Conservation (phyloP, 2,329 filamentous ascomycete species). For the Zasmidium cellare region DNA sequence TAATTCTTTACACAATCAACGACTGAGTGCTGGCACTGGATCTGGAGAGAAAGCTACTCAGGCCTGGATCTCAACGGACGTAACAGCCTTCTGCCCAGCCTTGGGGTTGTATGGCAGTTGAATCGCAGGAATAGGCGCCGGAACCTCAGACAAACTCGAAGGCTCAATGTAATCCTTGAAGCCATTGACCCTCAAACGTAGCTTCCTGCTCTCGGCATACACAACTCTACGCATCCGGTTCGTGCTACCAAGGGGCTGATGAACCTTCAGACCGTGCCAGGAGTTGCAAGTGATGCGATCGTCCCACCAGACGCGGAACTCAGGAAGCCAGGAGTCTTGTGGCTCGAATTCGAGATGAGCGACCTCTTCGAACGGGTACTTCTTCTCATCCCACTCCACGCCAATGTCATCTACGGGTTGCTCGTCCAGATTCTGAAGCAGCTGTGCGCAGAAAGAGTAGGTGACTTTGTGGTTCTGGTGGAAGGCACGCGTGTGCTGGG, state of each 20-base stretch:
- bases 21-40: too few relatives aligned
- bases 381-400: constrained; percentile 34
- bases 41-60: too few relatives aligned
- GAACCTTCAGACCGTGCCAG: constrained; percentile 42
- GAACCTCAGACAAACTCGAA: constrained; percentile 38
- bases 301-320: constrained; percentile 43
- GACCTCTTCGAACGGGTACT: constrained; percentile 35
- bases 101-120: constrained; percentile 26
- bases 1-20: too few relatives aligned
- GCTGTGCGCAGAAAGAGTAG: constrained; percentile 36
- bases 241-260: constrained; percentile 42
- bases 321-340: constrained; percentile 42
- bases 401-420: constrained; percentile 38
- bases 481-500: constrained; percentile 33
- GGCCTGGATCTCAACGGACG: constrained; percentile 17
- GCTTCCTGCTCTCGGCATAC: constrained; percentile 43
- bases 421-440: constrained; percentile 35
- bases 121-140: constrained; percentile 34
- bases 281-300: constrained; percentile 41
- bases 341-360: constrained; percentile 41
- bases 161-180: constrained; percentile 43
- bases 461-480: constrained; percentile 36
- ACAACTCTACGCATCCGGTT: constrained; percentile 44
- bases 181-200: constrained; percentile 41
- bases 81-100: constrained; percentile 24